These are phyloP conservation scores for Epichloe bromicola DNA, from an alignment of 2,329 filamentous ascomycete genomes.

Conservation along the genomic window DNA sequence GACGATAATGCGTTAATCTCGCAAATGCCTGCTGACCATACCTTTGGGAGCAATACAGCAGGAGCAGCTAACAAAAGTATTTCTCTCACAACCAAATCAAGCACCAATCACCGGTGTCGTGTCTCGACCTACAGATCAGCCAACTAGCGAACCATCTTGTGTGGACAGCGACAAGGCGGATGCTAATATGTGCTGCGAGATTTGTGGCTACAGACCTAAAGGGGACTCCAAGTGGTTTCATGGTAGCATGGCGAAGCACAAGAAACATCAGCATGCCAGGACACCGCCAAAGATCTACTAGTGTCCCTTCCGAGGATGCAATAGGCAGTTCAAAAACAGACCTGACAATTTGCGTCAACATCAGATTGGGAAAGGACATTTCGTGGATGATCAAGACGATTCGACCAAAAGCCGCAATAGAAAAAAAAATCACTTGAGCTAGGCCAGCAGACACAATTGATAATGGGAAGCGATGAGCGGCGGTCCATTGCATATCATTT, in stretches of 20 bases:
- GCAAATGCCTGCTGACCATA: too few species aligned
- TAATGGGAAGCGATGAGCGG: not conserved
- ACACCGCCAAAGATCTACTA: conserved; percentile 33
- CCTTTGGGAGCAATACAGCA: too few species aligned
- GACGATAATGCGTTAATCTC: too few species aligned
- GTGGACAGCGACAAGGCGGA: conserved; percentile 18
- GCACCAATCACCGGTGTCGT: not conserved
- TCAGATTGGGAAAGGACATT: conserved; percentile 42
- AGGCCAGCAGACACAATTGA: not conserved
- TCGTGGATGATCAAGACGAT: conserved; percentile 30
- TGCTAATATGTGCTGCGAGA: conserved; percentile 32
- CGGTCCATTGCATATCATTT: not conserved
- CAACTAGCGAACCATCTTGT: not conserved
- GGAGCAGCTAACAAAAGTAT: conserved; percentile 21
- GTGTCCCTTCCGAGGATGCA: conserved; percentile 40
- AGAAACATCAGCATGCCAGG: conserved; percentile 32
- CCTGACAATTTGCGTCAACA: conserved; percentile 43
- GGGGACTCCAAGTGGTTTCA: conserved; percentile 46
- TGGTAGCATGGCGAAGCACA: conserved; percentile 46
- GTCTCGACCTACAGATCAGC: not conserved
- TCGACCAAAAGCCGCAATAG: conserved; percentile 30
- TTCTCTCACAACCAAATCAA: not conserved
- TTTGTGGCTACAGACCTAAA: conserved; percentile 42
- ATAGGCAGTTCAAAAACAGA: conserved; percentile 41
- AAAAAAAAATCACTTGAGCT: conserved; percentile 27